Conservation (phyloP, 2,329 filamentous ascomycete species). For the Cladosporium sp. region DNA sequence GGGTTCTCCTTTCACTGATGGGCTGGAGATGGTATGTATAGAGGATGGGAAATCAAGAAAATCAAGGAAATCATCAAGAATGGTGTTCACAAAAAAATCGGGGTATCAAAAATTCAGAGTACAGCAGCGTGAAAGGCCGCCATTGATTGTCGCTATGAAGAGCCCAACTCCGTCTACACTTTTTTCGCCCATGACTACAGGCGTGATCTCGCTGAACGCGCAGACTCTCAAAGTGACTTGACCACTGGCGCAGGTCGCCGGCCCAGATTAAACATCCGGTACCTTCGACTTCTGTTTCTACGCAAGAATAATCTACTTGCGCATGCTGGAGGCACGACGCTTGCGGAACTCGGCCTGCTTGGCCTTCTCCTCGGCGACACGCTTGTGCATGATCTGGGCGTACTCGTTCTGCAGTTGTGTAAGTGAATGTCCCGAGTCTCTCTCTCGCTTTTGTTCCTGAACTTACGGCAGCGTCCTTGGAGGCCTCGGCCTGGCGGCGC, state of each 20-base stretch:
- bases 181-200: constrained; percentile 8
- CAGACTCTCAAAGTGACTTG: constrained; percentile 5
- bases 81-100: constrained; percentile 12
- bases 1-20: too few species aligned
- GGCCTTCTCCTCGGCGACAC: constrained; percentile 92
- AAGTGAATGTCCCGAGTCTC: constrained; percentile 27
- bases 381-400: constrained; percentile 91
- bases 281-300: constrained; percentile 1
- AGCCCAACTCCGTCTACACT: constrained; percentile 14
- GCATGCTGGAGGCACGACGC: constrained; percentile 93
- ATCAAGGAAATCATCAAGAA: too few species aligned
- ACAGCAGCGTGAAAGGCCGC: constrained; percentile 11
- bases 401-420: constrained; percentile 79
- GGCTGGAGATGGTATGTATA: too few species aligned
- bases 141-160: constrained; percentile 14
- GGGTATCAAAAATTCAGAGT: constrained; percentile 13
- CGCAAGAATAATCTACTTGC: constrained; percentile 55
- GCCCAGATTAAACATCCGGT: constrained; percentile 11
- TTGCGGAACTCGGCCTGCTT: constrained; percentile 92
- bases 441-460: not conserved
- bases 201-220: constrained; percentile 9
- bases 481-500: constrained; percentile 93
- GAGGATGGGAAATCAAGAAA: not conserved
- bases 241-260: constrained; percentile 10
- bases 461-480: constrained; percentile 98